Conservation (phyloP, 2,329 filamentous ascomycete species). For the Aspergillus intermedius region DNA sequence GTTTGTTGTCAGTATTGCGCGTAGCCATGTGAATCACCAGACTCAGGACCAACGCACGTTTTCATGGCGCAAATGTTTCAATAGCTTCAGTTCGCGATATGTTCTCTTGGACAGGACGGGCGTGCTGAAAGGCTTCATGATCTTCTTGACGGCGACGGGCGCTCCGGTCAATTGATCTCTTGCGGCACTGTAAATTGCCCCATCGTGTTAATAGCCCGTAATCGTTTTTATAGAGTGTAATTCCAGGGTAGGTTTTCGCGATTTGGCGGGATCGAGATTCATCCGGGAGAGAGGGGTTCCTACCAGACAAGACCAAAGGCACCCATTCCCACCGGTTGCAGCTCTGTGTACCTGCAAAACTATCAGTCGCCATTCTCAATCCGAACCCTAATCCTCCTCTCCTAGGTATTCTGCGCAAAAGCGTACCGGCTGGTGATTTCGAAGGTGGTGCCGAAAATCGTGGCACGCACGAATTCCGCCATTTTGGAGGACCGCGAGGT, state of each 20-base stretch:
- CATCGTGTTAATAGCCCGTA: neutral
- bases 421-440: conserved; percentile 95
- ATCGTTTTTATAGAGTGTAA: neutral
- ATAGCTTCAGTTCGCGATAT: conserved; percentile 91
- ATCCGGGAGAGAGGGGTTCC: conserved; percentile 21
- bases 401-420: neutral
- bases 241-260: no score
- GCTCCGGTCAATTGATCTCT: conserved; percentile 96
- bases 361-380: neutral
- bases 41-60: conserved; percentile 57
- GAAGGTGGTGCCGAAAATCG: conserved; percentile 99
- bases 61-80: conserved; percentile 95
- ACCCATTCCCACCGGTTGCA: conserved; percentile 98
- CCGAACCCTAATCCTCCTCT: neutral
- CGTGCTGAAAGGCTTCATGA: conserved; percentile 99
- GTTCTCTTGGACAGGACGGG: conserved; percentile 95
- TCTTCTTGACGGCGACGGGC: conserved; percentile 98
- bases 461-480: conserved; percentile 98
- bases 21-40: neutral
- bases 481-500: conserved; percentile 50
- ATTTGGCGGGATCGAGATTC: conserved; percentile 1
- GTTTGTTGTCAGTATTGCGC: conserved; percentile 13
- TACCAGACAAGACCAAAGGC: conserved; percentile 98
- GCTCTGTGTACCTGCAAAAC: conserved; percentile 75
- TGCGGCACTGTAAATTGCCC: conserved; percentile 62